Base-by-base conservation (phyloP, 805 yeast species). In the Spathaspora arborariae region DNA sequence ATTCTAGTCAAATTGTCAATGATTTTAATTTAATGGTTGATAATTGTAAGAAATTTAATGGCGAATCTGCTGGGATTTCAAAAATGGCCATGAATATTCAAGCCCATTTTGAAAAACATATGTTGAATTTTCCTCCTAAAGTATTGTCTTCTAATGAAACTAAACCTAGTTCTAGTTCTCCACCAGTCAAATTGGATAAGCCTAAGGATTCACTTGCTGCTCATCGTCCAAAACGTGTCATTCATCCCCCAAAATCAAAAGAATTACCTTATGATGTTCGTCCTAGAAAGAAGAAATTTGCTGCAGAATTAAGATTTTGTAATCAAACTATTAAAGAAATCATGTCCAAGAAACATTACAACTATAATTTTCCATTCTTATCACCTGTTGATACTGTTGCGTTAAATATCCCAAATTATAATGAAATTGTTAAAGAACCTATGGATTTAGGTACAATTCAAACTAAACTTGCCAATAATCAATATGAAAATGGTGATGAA, bases 321-420 rank as follows among this genome's bases (percentile, higher is more conserved):
- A 85, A 81, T 55, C 86, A 80, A 61, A 81, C 91, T 3, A 67
- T 94, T 46, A 88, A 86, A 62, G 99, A 94, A 58, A 72, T 94
- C 60, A 74, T 73, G 48, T 80, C 87, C 15, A 92, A 92, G 66
- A 91, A 89, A 68, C 85, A 89, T 64, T 88, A 85, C 57, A 76
- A 82, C 39, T 84, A 86, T 60, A 84, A 92, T 54, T 94, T 84
- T 68, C 97, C 99, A 24, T 94, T 94, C 58, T 67, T 92, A 59
- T 85, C 80, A 49, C 98, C 99, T 1, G 99, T 94, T 37, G 98
- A 94, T 65, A 94, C 97, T 0, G 90, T 91, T 26, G 96, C 96
- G 13, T 77, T 92, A 59, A 89, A 88, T 58, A 84, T 96, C 55
- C 99, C 99, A 22, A 81, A 90, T 39, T 94, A 94, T 65, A 79